phyloP scores from a whole-genome alignment of 441 rosid genomes.

The Arabidopsis lyrata region DNA sequence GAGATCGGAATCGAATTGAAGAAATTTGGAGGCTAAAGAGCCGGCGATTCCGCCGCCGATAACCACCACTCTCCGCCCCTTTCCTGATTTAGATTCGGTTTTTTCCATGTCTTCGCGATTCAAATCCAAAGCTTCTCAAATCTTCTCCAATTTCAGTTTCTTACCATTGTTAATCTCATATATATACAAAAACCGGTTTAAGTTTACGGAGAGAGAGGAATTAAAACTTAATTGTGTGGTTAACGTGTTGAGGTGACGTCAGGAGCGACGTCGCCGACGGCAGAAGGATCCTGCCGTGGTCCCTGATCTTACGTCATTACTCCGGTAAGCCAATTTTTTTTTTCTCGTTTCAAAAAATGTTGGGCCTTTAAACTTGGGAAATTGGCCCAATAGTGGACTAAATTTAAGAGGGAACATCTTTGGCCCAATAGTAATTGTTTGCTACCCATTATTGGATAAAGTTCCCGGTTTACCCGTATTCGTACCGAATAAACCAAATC shows the following conservation, averaged over 20 bases:
- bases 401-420: not conserved
- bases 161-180: not conserved
- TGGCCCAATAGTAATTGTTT: no score
- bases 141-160: not conserved
- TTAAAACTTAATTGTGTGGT: constrained; percentile 5
- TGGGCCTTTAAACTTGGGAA: not conserved
- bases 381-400: not conserved
- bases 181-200: not conserved
- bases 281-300: constrained; percentile 8
- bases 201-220: not conserved
- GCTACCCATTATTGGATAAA: no score
- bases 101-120: constrained; percentile 12
- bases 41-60: constrained; percentile 87
- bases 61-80: constrained; percentile 57
- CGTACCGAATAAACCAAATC: no score
- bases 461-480: no score
- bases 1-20: constrained; percentile 71
- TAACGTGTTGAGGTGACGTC: constrained; percentile 34
- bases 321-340: not conserved
- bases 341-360: not conserved
- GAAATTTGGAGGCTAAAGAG: constrained; percentile 58
- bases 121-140: not conserved
- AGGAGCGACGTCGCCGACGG: not conserved
- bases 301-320: not conserved
- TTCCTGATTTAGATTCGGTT: constrained; percentile 24